phyloP scores from a whole-genome alignment of 2,329 filamentous ascomycete genomes.

The Byssochlamys sp. region DNA sequence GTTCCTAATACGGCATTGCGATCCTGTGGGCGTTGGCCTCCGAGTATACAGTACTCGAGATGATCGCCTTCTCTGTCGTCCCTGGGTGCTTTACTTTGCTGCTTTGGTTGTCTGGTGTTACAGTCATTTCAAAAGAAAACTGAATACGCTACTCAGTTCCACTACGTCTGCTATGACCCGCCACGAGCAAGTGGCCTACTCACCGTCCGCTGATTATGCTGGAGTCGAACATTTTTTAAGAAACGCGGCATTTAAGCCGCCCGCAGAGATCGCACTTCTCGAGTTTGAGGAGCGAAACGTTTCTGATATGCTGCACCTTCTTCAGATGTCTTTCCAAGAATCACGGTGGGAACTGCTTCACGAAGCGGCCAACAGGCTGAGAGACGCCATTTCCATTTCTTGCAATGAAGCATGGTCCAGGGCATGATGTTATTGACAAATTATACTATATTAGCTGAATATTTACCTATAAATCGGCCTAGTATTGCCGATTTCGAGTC shows the following conservation, averaged over 20 bases:
- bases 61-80: constrained; percentile 79
- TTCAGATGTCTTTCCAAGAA: constrained; percentile 70
- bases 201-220: constrained; percentile 62
- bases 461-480: neutral
- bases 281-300: constrained; percentile 66
- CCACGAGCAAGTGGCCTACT: constrained; percentile 68
- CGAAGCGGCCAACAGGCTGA: constrained; percentile 68
- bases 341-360: constrained; percentile 86
- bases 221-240: constrained; percentile 30
- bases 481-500: neutral
- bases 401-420: neutral
- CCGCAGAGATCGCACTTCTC: constrained; percentile 14
- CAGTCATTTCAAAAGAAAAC: constrained; percentile 78
- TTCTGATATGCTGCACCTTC: constrained; percentile 70
- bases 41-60: constrained; percentile 68
- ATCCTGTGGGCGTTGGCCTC: constrained; percentile 39
- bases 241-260: neutral
- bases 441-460: neutral
- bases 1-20: constrained; percentile 72
- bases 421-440: neutral
- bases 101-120: constrained; percentile 91
- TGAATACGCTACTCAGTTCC: constrained; percentile 41
- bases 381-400: neutral
- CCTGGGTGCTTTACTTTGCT: constrained; percentile 93
- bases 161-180: constrained; percentile 49